Evolutionary conservation across 257 asterid species (phyloP), one percentile per base, ranked within the genome.

Genomic region (Thymus mandschuricus): DNA sequence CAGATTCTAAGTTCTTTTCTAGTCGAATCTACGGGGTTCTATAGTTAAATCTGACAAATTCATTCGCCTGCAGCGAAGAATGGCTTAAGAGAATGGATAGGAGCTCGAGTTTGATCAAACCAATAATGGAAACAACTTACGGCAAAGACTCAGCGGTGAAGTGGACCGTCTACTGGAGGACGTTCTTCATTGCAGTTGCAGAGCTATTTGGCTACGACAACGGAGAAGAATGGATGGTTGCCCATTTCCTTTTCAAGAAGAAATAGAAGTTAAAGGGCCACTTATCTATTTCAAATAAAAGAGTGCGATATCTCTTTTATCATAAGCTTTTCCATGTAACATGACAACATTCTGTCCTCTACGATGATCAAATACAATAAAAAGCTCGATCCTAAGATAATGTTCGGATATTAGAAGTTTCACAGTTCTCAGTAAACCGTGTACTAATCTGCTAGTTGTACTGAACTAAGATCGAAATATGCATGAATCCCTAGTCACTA

Each of bases 151-250:
- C 92, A 46, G 91, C 91, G 3, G 80, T 87, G 48, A 94, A 94
- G 72, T 94, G 98, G 98, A 89, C 91, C 0, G 96, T 87, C 51
- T 91, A 94, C 49, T 89, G 99, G 97, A 82, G 97, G 74, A 91
- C 99, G 2, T 94, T 94, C 75, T 94, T 90, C 90, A 86, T 90
- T 12, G 82, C 96, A 8, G 95, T 90, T 66, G 99, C 97, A 6
- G 96, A 94, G 73, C 78, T 91, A 15, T 91, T 83, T 55, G 88
- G 82, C 10, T 91, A 86, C 87, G 87, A 84, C 71, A 71, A 89
- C 68, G 97, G 99, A 64, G 99, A 89, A 78, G 97, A 94, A 76
- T 94, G 97, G 96, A 88, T 94, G 97, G 92, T 91, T 31, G 81
- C 86, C 1, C 96, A 85, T 73, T 87, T 89, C 79, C 91, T 90